Conservation (phyloP, 495 filamentous ascomycete genomes). For the Aspergillus cristatus region DNA sequence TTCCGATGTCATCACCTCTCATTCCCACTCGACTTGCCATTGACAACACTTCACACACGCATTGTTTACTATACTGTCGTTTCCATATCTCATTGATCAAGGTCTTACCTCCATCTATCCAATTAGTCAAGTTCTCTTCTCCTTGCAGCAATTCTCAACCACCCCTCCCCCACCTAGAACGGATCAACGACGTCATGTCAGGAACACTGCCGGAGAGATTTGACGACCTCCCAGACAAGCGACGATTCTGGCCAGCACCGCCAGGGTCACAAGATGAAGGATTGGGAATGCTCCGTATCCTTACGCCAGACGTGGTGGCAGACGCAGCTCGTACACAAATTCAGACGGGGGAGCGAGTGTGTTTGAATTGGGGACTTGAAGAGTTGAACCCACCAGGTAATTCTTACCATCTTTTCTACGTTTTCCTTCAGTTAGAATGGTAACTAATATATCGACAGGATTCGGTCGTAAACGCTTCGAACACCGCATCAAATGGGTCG, state of each 20-base stretch:
- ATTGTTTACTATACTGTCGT: too few species aligned
- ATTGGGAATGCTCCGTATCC: slow-evolving; percentile 43
- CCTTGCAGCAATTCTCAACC: neutral
- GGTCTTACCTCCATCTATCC: too few species aligned
- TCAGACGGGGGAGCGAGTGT: slow-evolving; percentile 38
- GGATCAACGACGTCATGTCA: slow-evolving; percentile 12
- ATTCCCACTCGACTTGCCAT: too few species aligned
- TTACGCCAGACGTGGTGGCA: slow-evolving; percentile 40
- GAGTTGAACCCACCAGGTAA: slow-evolving; percentile 39
- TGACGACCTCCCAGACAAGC: slow-evolving; percentile 42
- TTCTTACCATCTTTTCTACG: neutral
- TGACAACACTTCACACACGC: too few species aligned
- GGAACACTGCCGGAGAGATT: slow-evolving; percentile 27
- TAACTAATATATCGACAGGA: too few species aligned
- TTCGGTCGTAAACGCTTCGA: slow-evolving; percentile 49
- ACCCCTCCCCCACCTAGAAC: slow-evolving; percentile 1
- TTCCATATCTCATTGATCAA: too few species aligned
- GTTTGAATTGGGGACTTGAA: slow-evolving; percentile 43
- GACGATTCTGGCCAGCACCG: slow-evolving; percentile 37
- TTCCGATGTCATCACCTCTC: slow-evolving; percentile 6
- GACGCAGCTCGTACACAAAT: slow-evolving; percentile 38
- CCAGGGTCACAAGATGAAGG: slow-evolving; percentile 40
- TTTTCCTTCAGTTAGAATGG: too few species aligned
- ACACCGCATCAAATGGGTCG: slow-evolving; percentile 46
- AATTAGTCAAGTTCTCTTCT: neutral